Conservation (phyloP, 2,329 filamentous ascomycete genomes). For the Metarhizium sp. region DNA sequence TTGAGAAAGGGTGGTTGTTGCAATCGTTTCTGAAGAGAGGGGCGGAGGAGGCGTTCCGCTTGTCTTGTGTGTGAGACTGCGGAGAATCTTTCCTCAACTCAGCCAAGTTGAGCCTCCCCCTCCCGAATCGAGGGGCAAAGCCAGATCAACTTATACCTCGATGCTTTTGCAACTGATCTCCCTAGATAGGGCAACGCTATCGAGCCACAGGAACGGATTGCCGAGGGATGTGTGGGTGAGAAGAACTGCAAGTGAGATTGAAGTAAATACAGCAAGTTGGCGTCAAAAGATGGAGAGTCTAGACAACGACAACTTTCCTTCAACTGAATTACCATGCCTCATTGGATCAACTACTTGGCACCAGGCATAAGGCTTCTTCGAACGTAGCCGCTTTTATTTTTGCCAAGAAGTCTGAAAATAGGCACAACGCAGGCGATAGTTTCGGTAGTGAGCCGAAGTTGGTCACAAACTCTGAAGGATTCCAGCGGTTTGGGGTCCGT, state of each 20-base stretch:
- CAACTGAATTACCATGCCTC: background rate
- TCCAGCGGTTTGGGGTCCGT: background rate
- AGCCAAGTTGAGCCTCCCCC: background rate
- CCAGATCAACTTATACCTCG: background rate
- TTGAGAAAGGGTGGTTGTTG: background rate
- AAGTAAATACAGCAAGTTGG: background rate
- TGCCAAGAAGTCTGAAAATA: background rate
- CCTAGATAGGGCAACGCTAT: background rate
- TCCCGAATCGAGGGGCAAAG: background rate
- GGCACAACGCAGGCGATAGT: background rate
- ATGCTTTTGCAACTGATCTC: background rate
- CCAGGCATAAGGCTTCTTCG: background rate
- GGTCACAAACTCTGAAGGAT: background rate
- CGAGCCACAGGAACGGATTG: background rate
- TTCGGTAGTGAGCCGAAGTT: background rate
- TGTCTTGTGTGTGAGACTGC: background rate
- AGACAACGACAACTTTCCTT: background rate
- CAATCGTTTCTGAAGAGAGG: background rate
- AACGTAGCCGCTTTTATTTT: background rate
- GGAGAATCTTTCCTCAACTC: slow-evolving; percentile 1
- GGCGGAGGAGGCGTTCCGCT: slow-evolving; percentile 1
- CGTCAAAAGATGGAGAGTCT: background rate
- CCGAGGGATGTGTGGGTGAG: background rate
- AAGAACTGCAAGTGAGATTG: background rate
- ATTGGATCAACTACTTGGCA: background rate